Conservation (phyloP, 306 rosid genomes). For the Vachellia pachyceras region DNA sequence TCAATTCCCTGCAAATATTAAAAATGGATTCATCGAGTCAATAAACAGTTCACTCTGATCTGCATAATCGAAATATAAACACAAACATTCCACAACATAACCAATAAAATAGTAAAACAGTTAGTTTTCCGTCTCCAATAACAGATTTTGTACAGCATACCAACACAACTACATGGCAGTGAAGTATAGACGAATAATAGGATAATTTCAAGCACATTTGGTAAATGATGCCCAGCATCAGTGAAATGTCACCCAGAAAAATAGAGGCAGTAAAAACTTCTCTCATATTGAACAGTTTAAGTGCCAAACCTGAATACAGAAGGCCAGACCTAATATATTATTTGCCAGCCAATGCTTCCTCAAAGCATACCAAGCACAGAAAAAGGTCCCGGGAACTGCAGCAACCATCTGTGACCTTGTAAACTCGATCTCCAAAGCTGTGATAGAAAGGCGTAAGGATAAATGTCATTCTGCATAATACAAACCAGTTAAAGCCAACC, state of each 20-base stretch:
- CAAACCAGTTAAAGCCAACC: conserved; percentile 56
- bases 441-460: conserved; percentile 64
- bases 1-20: conserved; percentile 84
- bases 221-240: not conserved
- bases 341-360: conserved; percentile 98
- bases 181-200: not conserved
- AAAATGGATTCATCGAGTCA: conserved; percentile 26
- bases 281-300: not conserved
- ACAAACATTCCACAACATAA: conserved; percentile 10
- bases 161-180: not conserved
- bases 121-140: not conserved
- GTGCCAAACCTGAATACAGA: conserved; percentile 88
- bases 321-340: conserved; percentile 91
- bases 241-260: not conserved
- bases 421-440: conserved; percentile 98
- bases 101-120: not conserved
- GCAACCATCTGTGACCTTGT: conserved; percentile 92
- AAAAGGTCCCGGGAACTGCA: conserved; percentile 91
- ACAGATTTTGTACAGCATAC: not conserved
- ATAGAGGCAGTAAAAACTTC: not conserved
- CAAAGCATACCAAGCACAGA: conserved; percentile 96
- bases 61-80: conserved; percentile 4
- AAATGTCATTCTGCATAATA: conserved; percentile 67
- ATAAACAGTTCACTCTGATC: conserved; percentile 11
- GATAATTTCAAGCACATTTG: not conserved